Base-by-base conservation (phyloP, 495 filamentous ascomycete genomes). In the Penicillium subrubescens region DNA sequence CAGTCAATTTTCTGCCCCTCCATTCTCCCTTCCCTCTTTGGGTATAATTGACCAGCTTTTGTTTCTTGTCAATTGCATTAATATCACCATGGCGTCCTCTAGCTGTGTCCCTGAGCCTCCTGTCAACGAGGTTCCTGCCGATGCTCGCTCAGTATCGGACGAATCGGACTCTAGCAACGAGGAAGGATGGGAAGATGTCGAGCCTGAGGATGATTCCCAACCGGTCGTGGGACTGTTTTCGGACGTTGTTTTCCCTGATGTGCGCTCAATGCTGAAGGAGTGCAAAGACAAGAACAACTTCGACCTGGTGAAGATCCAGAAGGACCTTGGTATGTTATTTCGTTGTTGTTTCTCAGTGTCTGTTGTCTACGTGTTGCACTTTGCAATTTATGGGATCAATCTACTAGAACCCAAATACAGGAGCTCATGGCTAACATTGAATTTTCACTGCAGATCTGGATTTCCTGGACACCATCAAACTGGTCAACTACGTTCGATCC, bases 161-260 rank as follows among this genome's bases (percentile, higher is more conserved):
- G 78, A 78, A 33, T 85, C 84, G 7, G 82, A 85, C 62, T 67
- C 76, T 31, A 81, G 75, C 59, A 81, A 86, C 63, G 89, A 91
- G 52, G 87, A 89, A 72, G 88, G 87, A 23, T 97, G 93, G 93
- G 88, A 92, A 73, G 92, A 96, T 76, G 84, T 88, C 31, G 90
- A 92, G 69, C 82, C 84, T 10, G 87, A 90, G 63, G 82, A 87
- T 17, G 88, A 93, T 62, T 83, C 88, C 34, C 81, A 82, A 21
- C 80, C 84, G 33, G 83, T 92, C 59, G 80, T 90, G 41, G 89
- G 89, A n/a, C 77, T 97, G 17, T 81, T 93, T 62, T 88, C 91
- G 60, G 84, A 89, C 39, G 81, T 83, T 33, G 83, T 86, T 55
- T 94, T 92, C 68, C 76, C 86, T 14, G 83, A 90, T 72, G 83